phyloP scores from a whole-genome alignment of 768 basidiomycete genomes.

The Grammothele lineata region DNA sequence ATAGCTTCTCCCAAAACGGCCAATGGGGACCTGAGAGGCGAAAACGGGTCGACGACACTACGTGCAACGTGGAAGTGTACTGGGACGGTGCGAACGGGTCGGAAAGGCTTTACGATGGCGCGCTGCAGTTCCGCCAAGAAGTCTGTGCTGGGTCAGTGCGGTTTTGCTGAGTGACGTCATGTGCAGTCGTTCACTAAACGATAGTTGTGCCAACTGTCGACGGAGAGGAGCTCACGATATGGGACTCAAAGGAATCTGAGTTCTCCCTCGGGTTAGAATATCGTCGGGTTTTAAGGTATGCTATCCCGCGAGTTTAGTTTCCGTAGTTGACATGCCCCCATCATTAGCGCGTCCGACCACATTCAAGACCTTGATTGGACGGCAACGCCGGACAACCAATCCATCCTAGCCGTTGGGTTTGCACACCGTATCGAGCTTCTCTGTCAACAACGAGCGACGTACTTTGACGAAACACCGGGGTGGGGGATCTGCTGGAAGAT shows the following conservation, averaged over 20 bases:
- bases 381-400: constrained; percentile 84
- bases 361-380: constrained; percentile 92
- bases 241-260: constrained; percentile 94
- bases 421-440: constrained; percentile 73
- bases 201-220: constrained; percentile 57
- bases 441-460: constrained; percentile 91
- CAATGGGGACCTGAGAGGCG: no score
- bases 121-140: constrained; percentile 91
- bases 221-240: constrained; percentile 84
- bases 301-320: background rate
- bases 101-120: constrained; percentile 60
- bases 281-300: constrained; percentile 55
- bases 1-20: no score
- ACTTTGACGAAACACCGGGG: constrained; percentile 77
- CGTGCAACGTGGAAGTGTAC: constrained; percentile 60
- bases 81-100: constrained; percentile 69
- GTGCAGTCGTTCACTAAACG: background rate
- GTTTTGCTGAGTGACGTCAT: background rate
- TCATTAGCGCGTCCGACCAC: constrained; percentile 37
- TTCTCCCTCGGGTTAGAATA: constrained; percentile 90
- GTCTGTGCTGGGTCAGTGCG: constrained; percentile 71
- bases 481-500: constrained; percentile 73
- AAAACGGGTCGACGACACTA: no score
- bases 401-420: constrained; percentile 89
- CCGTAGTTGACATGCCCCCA: background rate